Evolutionary conservation across 2,329 filamentous ascomycete species (phyloP).

Genomic region (Botryotinia convoluta): DNA sequence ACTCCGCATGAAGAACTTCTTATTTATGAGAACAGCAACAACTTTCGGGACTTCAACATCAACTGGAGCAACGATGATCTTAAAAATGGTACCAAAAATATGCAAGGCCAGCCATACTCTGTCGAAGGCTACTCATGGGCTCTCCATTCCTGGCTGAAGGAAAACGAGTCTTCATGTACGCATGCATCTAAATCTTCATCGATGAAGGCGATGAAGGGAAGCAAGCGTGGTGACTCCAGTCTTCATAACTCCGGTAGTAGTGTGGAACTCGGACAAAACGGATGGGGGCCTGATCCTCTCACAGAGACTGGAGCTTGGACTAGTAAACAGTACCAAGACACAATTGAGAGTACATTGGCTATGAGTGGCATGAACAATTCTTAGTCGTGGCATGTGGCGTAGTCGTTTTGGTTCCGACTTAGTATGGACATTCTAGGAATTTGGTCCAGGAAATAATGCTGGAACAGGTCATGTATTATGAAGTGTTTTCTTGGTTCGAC

Average conservation of each 20-base stretch:
- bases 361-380: conserved; percentile 25
- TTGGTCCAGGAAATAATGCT: not conserved
- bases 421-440: not conserved
- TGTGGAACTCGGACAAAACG: conserved; percentile 17
- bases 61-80: not conserved
- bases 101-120: not conserved
- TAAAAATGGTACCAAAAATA: not conserved
- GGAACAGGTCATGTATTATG: conserved; percentile 18
- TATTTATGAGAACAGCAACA: not conserved
- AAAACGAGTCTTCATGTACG: not conserved
- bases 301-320: conserved; percentile 27
- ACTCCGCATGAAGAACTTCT: no score
- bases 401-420: not conserved
- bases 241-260: conserved; percentile 23
- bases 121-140: not conserved
- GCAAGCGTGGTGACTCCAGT: conserved; percentile 26
- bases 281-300: conserved; percentile 24
- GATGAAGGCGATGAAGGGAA: conserved; percentile 24
- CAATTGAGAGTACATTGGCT: conserved; percentile 19
- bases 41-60: not conserved
- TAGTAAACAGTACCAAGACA: conserved; percentile 7
- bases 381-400: not conserved
- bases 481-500: not conserved
- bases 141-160: conserved; percentile 1
- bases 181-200: conserved; percentile 1